Conservation (phyloP, 2,329 filamentous ascomycete species). For the Penicillium corylophilum region DNA sequence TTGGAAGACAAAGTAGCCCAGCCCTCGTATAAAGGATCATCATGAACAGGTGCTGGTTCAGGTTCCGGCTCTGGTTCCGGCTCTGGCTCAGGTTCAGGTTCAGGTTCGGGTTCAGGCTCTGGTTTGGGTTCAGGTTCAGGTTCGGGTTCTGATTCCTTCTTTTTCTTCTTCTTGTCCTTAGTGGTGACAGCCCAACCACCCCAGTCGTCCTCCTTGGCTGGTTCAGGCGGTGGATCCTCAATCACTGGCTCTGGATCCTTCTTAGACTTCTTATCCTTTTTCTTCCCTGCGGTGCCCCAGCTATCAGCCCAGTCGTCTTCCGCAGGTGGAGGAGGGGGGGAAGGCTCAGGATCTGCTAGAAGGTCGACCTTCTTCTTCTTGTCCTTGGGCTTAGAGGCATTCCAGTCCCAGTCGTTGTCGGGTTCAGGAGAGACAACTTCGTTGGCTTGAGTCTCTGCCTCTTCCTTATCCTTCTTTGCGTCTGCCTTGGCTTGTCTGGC, state of each 20-base stretch:
- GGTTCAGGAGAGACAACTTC: conserved; percentile 14
- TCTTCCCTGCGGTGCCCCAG: conserved; percentile 33
- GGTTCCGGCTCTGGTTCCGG: conserved; percentile 36
- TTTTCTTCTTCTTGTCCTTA: conserved; percentile 35
- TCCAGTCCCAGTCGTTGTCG: conserved; percentile 34
- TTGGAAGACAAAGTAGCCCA: conserved; percentile 39
- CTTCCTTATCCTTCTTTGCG: conserved; percentile 25
- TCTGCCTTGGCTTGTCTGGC: conserved; percentile 16
- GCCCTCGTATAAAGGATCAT: conserved; percentile 38
- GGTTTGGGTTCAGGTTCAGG: conserved; percentile 16
- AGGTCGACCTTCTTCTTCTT: conserved; percentile 35
- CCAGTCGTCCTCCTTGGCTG: conserved; percentile 28
- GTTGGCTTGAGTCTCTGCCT: conserved; percentile 13
- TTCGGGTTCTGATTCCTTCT: conserved; percentile 30
- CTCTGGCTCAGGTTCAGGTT: conserved; percentile 29
- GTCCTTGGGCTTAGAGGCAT: conserved; percentile 29
- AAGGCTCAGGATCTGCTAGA: conserved; percentile 28
- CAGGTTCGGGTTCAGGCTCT: conserved; percentile 21
- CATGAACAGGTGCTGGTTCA: conserved; percentile 29
- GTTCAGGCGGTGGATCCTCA: conserved; percentile 19
- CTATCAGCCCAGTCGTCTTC: conserved; percentile 39
- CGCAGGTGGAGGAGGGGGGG: conserved; percentile 25
- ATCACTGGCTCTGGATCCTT: conserved; percentile 26
- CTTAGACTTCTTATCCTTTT: conserved; percentile 45
- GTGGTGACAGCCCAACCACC: conserved; percentile 24